A percentile compares a stretch with the other conserved stretches of the same genome.
These are phyloP conservation scores for Saccharomyces hybrid DNA, from an alignment of 1,139 yeast genomes.

Conservation along the genomic window DNA sequence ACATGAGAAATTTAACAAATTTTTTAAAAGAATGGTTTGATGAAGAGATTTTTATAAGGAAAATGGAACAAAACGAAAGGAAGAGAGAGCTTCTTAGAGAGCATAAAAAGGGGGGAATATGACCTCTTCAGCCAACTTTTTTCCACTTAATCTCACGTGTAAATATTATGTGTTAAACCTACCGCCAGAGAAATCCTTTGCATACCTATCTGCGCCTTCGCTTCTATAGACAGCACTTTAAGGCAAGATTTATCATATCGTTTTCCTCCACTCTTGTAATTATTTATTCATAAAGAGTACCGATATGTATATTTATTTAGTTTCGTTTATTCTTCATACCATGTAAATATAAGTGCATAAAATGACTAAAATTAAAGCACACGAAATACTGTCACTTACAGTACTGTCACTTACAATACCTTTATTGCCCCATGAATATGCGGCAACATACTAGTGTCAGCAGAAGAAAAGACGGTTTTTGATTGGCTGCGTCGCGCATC, in stretches of 20 bases:
- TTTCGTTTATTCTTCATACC: background rate
- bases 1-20: conserved; percentile 10
- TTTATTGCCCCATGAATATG: background rate
- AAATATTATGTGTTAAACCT: background rate
- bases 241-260: background rate
- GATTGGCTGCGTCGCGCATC: background rate
- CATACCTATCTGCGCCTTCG: background rate
- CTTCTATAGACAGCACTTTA: background rate
- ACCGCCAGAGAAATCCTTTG: background rate
- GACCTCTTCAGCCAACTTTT: background rate
- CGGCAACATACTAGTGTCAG: background rate
- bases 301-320: background rate
- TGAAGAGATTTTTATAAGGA: conserved; percentile 6
- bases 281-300: background rate
- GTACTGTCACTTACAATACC: background rate
- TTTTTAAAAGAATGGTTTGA: conserved; percentile 13
- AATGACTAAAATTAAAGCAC: background rate
- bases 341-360: background rate
- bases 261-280: background rate
- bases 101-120: background rate
- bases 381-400: background rate
- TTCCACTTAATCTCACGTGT: background rate
- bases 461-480: background rate
- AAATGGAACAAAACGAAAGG: background rate
- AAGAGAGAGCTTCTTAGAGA: background rate